phyloP scores from a whole-genome alignment of 495 filamentous ascomycete genomes.

The Polyplosphaeria fusca region DNA sequence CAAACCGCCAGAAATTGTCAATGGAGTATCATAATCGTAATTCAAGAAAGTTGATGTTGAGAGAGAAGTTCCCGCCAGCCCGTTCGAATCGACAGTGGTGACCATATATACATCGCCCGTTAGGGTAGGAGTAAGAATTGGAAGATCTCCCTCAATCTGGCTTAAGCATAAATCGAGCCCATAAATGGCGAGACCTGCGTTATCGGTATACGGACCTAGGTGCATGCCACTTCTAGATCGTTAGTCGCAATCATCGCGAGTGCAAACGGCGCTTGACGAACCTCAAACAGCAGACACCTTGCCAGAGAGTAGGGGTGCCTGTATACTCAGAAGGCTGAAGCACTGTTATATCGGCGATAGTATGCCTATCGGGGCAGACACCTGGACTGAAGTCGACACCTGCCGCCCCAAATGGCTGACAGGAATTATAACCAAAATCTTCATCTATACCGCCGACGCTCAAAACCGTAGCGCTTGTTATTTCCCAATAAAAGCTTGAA shows the following conservation, averaged over 20 bases:
- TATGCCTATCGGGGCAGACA: not conserved
- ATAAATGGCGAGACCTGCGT: not conserved
- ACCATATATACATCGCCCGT: too few species aligned
- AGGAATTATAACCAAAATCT: not conserved
- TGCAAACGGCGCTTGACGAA: not conserved
- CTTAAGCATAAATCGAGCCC: not conserved
- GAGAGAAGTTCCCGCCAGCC: not conserved
- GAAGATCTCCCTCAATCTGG: not conserved
- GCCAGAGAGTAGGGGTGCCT: not conserved
- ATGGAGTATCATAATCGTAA: not conserved
- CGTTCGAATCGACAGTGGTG: not conserved
- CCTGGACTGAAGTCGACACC: not conserved
- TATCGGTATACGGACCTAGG: not conserved
- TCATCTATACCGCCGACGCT: too few species aligned
- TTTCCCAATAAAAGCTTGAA: too few species aligned
- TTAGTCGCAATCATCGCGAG: not conserved
- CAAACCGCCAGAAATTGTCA: not conserved
- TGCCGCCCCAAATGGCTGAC: not conserved
- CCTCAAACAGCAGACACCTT: not conserved
- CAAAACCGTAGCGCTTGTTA: too few species aligned
- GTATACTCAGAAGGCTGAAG: not conserved
- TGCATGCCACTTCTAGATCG: not conserved
- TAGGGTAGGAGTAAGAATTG: too few species aligned
- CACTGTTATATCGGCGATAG: not conserved
- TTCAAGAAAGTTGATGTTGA: too few species aligned